A percentile compares a stretch with the other conserved stretches of the same genome.
These are phyloP conservation scores for Gelatoporia subvermispora DNA, from an alignment of 768 basidiomycete species.

Conservation along the genomic window DNA sequence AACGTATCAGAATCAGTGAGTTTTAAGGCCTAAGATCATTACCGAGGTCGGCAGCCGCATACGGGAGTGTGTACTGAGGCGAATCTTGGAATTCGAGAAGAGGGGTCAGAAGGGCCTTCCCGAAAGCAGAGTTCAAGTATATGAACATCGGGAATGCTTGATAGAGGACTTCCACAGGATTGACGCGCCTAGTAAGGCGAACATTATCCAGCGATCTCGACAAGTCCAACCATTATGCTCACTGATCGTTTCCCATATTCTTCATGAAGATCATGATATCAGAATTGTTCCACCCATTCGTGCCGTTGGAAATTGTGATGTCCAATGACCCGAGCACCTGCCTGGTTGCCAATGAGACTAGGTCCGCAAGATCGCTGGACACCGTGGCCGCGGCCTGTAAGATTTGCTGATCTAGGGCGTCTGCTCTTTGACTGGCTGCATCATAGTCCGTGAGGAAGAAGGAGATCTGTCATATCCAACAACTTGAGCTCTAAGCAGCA, in stretches of 20 bases:
- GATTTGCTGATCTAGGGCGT: conserved; percentile 20
- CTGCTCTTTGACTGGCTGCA: conserved; percentile 13
- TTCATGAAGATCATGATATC: conserved; percentile 20
- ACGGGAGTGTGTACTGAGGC: conserved; percentile 10
- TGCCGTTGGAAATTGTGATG: conserved; percentile 18
- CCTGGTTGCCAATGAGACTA: conserved; percentile 22
- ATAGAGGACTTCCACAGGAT: conserved; percentile 29
- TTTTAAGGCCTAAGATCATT: background rate
- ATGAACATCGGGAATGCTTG: conserved; percentile 25
- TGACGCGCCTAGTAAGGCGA: conserved; percentile 17
- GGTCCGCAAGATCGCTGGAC: conserved; percentile 18
- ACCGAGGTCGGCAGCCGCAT: conserved; percentile 26
- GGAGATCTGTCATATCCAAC: conserved; percentile 10
- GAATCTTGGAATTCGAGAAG: conserved; percentile 23
- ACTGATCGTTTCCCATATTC: conserved; percentile 3
- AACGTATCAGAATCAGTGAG: background rate
- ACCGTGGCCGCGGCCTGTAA: conserved; percentile 14
- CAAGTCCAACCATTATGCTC: background rate
- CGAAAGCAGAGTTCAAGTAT: conserved; percentile 26
- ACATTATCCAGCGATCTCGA: background rate
- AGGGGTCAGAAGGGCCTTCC: conserved; percentile 21
- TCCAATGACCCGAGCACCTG: conserved; percentile 24
- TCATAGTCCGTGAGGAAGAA: conserved; percentile 16
- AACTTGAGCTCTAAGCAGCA: background rate
- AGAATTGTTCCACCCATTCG: conserved; percentile 14